Base-by-base conservation (phyloP, 176 grass and related monocot genomes). In the Ampelocalamus luodianensis region DNA sequence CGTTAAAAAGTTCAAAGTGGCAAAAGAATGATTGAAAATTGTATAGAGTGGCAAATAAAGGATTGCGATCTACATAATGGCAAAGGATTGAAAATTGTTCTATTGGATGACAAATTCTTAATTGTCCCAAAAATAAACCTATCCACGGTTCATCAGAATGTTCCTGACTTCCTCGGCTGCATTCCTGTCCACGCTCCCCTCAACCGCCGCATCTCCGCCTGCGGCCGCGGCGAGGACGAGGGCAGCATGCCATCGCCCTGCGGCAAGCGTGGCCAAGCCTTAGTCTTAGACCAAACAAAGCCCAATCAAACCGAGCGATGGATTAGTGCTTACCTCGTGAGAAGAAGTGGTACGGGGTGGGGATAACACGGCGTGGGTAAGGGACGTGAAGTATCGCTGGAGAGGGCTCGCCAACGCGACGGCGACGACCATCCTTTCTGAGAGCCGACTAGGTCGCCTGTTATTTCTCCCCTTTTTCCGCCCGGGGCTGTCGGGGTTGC, bases 91-190 rank as follows among this genome's bases (percentile, higher is more conserved):
- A n/a, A n/a, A n/a, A n/a, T n/a, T n/a, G n/a, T n/a, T n/a, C n/a
- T n/a, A n/a, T n/a, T n/a, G n/a, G n/a, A n/a, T n/a, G n/a, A n/a
- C n/a, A n/a, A n/a, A n/a, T n/a, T n/a, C n/a, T n/a, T n/a, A n/a
- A n/a, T n/a, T n/a, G n/a, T n/a, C n/a, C n/a, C n/a, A 46, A 79
- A 39, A 10, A 66, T 22, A 67, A 18, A 80, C 27, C 10, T 8
- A 67, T 16, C 24, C 3, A 14, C 22, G 42, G 61, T 49, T 50
- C 60, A 67, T 67, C 44, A 15, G 77, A 86, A 98, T 88, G 74
- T 86, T 89, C 83, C 88, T 91, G 43, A 94, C 90, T 62, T 94
- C 77, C 88, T 95, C 96, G 7, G 79, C 88, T 40, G 65, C 77
- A 83, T 85, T 82, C 85, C 78, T 90, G 71, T 92, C 89, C n/a